Evolutionary conservation across 2,329 filamentous ascomycete genomes (phyloP).

Genomic region (Sporothrix mexicana): DNA sequence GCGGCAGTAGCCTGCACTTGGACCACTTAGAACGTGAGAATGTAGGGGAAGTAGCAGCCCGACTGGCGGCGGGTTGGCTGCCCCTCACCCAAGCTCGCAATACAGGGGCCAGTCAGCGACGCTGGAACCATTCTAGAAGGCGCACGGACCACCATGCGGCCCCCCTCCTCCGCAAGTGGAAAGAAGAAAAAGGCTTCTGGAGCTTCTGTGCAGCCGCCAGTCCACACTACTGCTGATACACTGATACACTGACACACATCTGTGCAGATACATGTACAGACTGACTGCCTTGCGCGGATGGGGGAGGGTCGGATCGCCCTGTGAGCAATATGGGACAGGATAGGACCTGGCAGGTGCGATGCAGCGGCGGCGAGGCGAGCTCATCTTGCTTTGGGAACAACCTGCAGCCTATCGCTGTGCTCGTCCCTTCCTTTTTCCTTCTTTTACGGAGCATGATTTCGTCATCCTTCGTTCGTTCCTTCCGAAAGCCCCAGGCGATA

Average conservation of each 20-base stretch:
- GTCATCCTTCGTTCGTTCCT: background rate
- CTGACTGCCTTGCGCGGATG: slow-evolving; percentile 10
- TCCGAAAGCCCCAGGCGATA: too few relatives aligned
- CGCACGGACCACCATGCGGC: slow-evolving; percentile 39
- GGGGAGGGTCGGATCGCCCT: slow-evolving; percentile 19
- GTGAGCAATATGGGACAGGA: slow-evolving; percentile 17
- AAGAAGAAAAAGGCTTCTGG: slow-evolving; percentile 36
- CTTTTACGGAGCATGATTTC: background rate
- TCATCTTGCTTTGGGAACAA: background rate
- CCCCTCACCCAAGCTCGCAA: slow-evolving; percentile 28
- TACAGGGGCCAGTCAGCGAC: slow-evolving; percentile 31
- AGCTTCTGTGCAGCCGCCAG: slow-evolving; percentile 39
- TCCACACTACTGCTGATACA: slow-evolving; percentile 17
- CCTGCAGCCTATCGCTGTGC: background rate
- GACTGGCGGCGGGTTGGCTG: slow-evolving; percentile 2
- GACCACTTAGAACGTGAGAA: slow-evolving; percentile 30
- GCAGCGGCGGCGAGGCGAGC: background rate
- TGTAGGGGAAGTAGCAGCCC: slow-evolving; percentile 1
- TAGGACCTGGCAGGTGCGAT: slow-evolving; percentile 14
- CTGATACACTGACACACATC: background rate
- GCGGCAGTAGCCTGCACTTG: background rate
- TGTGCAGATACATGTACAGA: slow-evolving; percentile 1
- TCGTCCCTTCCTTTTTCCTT: background rate
- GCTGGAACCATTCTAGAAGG: slow-evolving; percentile 41
- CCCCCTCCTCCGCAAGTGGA: slow-evolving; percentile 31